These are phyloP conservation scores for Cordyceps pruinosa DNA, from an alignment of 2,329 filamentous ascomycete species.

Conservation along the genomic window DNA sequence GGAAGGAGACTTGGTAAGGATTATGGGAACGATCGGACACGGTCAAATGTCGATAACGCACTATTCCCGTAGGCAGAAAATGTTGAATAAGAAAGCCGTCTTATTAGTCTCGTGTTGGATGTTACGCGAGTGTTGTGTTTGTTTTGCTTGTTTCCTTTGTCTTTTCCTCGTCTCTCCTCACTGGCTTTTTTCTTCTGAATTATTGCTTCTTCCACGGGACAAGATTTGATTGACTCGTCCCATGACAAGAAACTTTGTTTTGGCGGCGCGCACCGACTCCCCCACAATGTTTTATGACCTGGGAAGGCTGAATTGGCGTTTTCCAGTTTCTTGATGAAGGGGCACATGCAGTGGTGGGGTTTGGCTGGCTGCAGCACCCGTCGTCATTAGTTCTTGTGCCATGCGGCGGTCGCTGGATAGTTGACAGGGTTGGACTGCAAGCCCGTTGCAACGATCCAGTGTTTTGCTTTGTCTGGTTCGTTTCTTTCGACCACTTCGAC, in stretches of 20 bases:
- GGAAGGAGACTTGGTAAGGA: background rate
- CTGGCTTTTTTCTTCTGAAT: background rate
- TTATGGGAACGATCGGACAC: background rate
- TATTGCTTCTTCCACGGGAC: background rate
- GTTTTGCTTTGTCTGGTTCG: constrained; percentile 3
- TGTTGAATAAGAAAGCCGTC: no score
- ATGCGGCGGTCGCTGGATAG: background rate
- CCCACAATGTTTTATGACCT: constrained; percentile 7
- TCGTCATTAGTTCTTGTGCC: background rate
- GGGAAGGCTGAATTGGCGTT: background rate
- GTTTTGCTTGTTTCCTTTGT: background rate
- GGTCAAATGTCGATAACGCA: no score
- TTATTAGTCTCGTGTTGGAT: no score
- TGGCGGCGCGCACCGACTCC: constrained; percentile 7
- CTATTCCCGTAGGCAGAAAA: no score
- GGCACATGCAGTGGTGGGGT: background rate
- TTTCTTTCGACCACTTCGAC: background rate
- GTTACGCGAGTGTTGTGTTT: background rate
- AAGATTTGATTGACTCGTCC: constrained; percentile 8
- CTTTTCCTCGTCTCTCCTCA: background rate
- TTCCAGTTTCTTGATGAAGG: background rate
- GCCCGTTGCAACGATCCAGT: background rate
- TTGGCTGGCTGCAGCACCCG: background rate
- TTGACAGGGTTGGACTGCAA: background rate
- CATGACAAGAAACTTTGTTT: constrained; percentile 7